Conservation (phyloP, 2,329 filamentous ascomycete genomes). For the Phaeosphaeriaceae sp. region DNA sequence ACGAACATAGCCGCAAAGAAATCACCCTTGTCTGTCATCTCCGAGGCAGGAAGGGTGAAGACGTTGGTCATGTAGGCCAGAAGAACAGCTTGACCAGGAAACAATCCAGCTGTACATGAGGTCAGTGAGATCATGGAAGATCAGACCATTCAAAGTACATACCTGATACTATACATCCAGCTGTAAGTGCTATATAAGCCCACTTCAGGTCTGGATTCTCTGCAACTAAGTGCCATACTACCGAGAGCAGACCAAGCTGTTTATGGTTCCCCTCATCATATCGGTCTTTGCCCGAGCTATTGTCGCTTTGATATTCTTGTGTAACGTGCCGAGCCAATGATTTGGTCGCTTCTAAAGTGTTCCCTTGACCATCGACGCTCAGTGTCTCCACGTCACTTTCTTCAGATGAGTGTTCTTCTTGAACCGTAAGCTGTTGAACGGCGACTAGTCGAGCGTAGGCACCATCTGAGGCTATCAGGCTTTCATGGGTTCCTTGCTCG, state of each 20-base stretch:
- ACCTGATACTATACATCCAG: conserved; percentile 5
- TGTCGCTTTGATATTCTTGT: conserved; percentile 1
- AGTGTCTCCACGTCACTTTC: conserved; percentile 1
- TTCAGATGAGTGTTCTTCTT: conserved; percentile 20
- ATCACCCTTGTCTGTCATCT: conserved; percentile 16
- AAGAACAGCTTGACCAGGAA: conserved; percentile 20
- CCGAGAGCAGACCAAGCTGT: conserved; percentile 7
- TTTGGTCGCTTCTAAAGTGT: conserved; percentile 65
- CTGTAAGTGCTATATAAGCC: conserved; percentile 9
- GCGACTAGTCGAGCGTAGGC: conserved; percentile 87
- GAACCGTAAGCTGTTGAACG: conserved; percentile 69
- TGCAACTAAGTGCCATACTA: conserved; percentile 9
- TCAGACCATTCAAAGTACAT: neutral
- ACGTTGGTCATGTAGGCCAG: conserved; percentile 20
- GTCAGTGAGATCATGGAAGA: neutral
- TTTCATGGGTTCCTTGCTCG: conserved; percentile 88
- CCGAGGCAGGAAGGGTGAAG: conserved; percentile 20
- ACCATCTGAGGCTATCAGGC: conserved; percentile 72
- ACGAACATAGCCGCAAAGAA: conserved; percentile 37
- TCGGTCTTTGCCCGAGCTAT: neutral
- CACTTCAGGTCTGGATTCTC: conserved; percentile 11
- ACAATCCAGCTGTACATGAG: conserved; percentile 4
- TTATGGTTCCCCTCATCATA: conserved; percentile 8
- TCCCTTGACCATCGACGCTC: conserved; percentile 51
- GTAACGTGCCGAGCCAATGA: conserved; percentile 2